Percentiles rank a stretch among this genome's conserved stretches.
Conservation (phyloP, 108 stramenopile species). For the Cafeteria roenbergensis region DNA sequence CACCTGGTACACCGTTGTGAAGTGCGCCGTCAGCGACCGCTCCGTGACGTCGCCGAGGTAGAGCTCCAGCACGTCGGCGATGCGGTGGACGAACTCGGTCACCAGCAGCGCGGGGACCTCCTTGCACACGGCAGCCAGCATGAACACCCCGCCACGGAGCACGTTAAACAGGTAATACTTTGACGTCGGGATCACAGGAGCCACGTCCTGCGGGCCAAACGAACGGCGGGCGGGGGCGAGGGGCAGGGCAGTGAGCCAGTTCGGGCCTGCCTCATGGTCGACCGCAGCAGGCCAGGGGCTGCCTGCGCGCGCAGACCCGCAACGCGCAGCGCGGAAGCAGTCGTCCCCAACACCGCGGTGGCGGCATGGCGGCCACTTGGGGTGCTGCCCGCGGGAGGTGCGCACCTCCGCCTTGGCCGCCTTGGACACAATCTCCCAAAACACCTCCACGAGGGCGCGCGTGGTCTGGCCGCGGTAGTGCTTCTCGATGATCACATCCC, state of each 20-base stretch:
- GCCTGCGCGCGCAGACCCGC: too few relatives aligned
- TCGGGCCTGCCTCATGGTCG: too few relatives aligned
- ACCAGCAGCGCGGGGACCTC: conserved; percentile 78
- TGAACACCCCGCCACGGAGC: conserved; percentile 68
- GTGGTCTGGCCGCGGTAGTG: conserved; percentile 41
- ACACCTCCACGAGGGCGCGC: conserved; percentile 37
- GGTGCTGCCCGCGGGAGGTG: conserved; percentile 12
- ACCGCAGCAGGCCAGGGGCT: too few relatives aligned
- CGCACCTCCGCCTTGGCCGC: too few relatives aligned
- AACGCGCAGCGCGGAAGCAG: too few relatives aligned
- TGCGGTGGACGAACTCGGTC: conserved; percentile 82
- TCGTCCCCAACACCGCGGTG: too few relatives aligned
- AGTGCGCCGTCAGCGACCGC: conserved; percentile 82
- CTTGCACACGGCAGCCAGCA: conserved; percentile 65
- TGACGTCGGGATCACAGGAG: conserved; percentile 31
- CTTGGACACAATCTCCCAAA: too few relatives aligned
- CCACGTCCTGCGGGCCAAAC: conserved; percentile 33
- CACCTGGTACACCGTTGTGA: conserved; percentile 85
- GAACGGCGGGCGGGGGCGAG: too few relatives aligned
- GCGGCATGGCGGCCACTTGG: too few relatives aligned
- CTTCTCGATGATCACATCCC: conserved; percentile 41
- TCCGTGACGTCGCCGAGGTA: conserved; percentile 93
- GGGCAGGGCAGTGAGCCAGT: too few relatives aligned
- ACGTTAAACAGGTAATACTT: conserved; percentile 41
- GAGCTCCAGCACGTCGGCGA: conserved; percentile 76